Conservation (phyloP, 345 rosid genomes). For the Gossypium turneri region DNA sequence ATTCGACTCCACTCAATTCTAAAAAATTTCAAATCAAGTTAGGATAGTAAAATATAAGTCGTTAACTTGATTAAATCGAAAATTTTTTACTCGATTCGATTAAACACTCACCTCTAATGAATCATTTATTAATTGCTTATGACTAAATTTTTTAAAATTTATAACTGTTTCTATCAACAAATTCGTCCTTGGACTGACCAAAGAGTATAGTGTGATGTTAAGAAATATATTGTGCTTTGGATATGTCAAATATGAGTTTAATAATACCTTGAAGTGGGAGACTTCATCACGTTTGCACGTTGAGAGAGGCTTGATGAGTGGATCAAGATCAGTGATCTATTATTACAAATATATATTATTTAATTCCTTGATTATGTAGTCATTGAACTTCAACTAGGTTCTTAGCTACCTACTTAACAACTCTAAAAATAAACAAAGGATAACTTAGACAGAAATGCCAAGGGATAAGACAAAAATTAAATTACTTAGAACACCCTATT, state of each 20-base stretch:
- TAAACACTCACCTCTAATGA: too few relatives aligned
- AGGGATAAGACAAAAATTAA: not conserved
- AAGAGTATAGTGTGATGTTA: too few relatives aligned
- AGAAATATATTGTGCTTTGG: not conserved
- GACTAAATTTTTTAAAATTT: too few relatives aligned
- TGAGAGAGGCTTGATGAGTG: conserved; percentile 4
- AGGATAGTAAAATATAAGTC: too few relatives aligned
- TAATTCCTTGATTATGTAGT: conserved; percentile 12
- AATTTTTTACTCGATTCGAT: fast-evolving
- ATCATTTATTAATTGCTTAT: too few relatives aligned
- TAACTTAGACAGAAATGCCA: not conserved
- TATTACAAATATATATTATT: conserved; percentile 7
- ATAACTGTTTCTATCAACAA: too few relatives aligned
- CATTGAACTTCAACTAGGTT: conserved; percentile 8
- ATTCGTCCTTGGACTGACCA: too few relatives aligned
- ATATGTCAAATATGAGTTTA: not conserved
- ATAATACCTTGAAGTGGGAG: conserved; percentile 4
- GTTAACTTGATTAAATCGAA: fast-evolving
- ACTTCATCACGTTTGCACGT: conserved; percentile 12
- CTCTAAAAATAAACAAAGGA: not conserved
- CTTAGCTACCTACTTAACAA: conserved; percentile 7
- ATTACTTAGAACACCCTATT: not conserved
- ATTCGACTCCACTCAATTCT: too few relatives aligned
- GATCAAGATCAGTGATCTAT: not conserved
- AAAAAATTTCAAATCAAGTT: too few relatives aligned